phyloP scores from a whole-genome alignment of 345 rosid species.

The Odontarrhena argentea region DNA sequence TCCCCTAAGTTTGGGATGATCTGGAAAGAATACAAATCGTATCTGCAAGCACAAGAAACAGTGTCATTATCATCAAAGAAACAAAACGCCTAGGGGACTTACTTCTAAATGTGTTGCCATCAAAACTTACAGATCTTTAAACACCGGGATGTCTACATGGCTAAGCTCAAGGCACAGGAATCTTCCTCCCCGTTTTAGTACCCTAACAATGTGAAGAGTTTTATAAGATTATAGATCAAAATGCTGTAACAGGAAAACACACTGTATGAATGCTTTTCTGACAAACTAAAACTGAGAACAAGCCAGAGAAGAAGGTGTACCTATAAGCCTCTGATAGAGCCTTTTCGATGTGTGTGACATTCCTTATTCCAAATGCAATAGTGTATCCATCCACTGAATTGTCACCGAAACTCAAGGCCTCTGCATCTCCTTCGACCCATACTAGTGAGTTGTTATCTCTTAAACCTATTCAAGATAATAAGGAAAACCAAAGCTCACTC shows the following conservation, averaged over 20 bases:
- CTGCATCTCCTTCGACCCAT: constrained; percentile 97
- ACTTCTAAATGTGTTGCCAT: not conserved
- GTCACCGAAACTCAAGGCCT: constrained; percentile 72
- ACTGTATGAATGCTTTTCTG: not conserved
- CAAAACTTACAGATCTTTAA: constrained; percentile 78
- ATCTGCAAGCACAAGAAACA: constrained; percentile 52
- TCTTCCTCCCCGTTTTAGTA: constrained; percentile 89
- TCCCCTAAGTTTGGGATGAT: constrained; percentile 84
- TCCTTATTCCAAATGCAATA: constrained; percentile 96
- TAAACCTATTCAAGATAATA: constrained; percentile 31
- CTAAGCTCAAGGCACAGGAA: constrained; percentile 94
- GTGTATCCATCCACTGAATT: constrained; percentile 92
- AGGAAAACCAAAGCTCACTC: constrained; percentile 23
- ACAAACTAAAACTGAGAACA: not conserved
- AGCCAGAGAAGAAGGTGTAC: constrained; percentile 35
- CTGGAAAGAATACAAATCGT: constrained; percentile 80
- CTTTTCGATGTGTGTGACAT: constrained; percentile 95
- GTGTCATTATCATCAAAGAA: constrained; percentile 16
- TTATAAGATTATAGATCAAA: not conserved
- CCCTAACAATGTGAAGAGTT: constrained; percentile 50
- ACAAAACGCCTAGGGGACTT: not conserved
- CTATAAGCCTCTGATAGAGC: constrained; percentile 87
- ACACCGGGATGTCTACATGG: constrained; percentile 81
- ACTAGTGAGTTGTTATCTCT: constrained; percentile 62
- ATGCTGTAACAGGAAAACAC: not conserved